Evolutionary conservation across 164 flowering plant genomes (phyloP).

Genomic region (Stephania cephalantha): DNA sequence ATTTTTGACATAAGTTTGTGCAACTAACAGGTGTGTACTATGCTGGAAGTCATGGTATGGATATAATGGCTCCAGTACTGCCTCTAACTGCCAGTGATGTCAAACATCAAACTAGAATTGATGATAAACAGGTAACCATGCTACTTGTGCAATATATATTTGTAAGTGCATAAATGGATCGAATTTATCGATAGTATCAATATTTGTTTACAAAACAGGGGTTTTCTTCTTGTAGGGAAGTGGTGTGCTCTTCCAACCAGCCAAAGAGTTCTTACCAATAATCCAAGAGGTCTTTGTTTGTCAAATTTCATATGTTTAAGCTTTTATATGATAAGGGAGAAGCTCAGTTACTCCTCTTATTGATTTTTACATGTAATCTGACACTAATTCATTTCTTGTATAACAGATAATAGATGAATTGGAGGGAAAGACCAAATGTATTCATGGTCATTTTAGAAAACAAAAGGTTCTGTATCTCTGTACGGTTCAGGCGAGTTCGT

Average conservation of each 20-base stretch:
- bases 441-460: constrained; percentile 54
- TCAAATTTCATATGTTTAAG: background rate
- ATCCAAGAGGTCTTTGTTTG: constrained; percentile 37
- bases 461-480: constrained; percentile 65
- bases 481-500: constrained; percentile 52
- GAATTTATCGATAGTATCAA: background rate
- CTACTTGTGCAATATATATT: background rate
- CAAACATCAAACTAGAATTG: constrained; percentile 20
- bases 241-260: constrained; percentile 60
- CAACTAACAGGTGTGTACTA: constrained; percentile 28
- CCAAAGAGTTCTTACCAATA: constrained; percentile 52
- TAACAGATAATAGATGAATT: constrained; percentile 36
- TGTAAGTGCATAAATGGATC: background rate
- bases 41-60: constrained; percentile 63
- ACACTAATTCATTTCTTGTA: background rate
- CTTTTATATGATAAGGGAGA: background rate
- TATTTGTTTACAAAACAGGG: background rate
- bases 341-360: background rate
- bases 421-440: constrained; percentile 28
- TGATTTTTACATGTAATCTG: constrained; percentile 1
- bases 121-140: constrained; percentile 31
- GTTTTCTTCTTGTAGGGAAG: constrained; percentile 25
- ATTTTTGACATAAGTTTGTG: constrained; percentile 27
- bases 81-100: constrained; percentile 13
- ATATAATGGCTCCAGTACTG: constrained; percentile 29